Evolutionary conservation across 108 stramenopile species (phyloP), one percentile per base, ranked within the genome.

Genomic region (Skeletonema potamos): DNA sequence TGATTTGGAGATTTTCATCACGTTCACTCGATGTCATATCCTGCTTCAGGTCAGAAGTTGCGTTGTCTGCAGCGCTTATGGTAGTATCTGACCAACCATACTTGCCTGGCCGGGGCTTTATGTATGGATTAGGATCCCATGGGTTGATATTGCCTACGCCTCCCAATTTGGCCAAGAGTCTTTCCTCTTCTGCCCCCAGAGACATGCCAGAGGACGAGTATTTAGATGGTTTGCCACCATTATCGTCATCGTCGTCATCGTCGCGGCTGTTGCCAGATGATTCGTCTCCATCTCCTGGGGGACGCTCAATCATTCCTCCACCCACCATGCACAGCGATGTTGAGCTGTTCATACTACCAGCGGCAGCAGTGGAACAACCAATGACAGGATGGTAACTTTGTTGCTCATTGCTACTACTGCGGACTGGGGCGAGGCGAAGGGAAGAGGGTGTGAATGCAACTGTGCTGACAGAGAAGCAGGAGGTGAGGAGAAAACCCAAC

Each of bases 71-170:
- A 26, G 57, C 11, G 5, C 46, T 9, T 6, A 67, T 24, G 66
- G 68, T 70, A 7, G 70, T 70, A 30, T 70, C 73, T n/a, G 30
- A 33, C 76, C 71, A 83, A 4, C 78, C 78, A 65, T 86, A 87
- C 27, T 87, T 87, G 28, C 81, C 83, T 9, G 92, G 92, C 58
- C 92, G 92, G 9, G 89, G 92, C 62, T 89, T 88, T 70, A 92
- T 90, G 73, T 87, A 78, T 36, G 89, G 87, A 62, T 92, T 87
- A 63, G 92, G 88, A 80, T 89, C 85, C 46, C 64, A 88, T 4
- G 92, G 89, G 76, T 93, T 78, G 54, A 90, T 34, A 15, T 73
- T 68, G 10, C 58, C 68, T 27, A 61, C 54, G 20, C 36, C 34
- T 3, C 76, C 56, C 12, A 64, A 54, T 27, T 17, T 48, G 59